Base-by-base conservation (phyloP, 352 stramenopile species). In the Pythium utonaiense region DNA sequence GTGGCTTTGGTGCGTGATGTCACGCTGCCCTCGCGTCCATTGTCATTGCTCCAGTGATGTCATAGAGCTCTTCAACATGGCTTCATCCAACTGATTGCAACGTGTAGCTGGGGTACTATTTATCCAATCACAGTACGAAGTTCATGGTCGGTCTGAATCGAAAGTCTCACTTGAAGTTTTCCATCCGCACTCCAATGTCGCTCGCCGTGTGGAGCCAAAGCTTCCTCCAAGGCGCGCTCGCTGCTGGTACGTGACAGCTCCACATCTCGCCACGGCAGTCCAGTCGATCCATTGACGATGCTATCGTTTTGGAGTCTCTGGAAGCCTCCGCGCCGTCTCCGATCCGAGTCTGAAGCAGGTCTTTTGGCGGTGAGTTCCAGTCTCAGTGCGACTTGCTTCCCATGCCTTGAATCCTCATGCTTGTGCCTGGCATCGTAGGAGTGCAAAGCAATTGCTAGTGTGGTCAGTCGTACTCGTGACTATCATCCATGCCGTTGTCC, bases 381-480 rank as follows among this genome's bases (percentile, higher is more conserved):
- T 16, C 3, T 21, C n/a, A 10, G 48, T 60, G 57, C 41, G 21
- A 53, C 3, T 27, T 56, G 12, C 7, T 33, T 9, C 19, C 7
- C 31, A 14, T 55, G 48, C 24, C 17, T 33, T 22, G 6, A 56
- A 36, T 49, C 27, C 49, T 63, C 50, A 55, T 65, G 7, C 8
- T 38, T 12, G n/a, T 49, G 12, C 33, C 33, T 59, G 19, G 22
- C n/a, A 44, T 12, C 36, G 4, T 56, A 89, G 79, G 57, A 71
- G 64, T 14, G 73, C 80, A 41, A 80, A 85, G 62, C 36, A 69
- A 42, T 60, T 89, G 51, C 60, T 88, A 49, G 53, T 81, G 31
- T 71, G 75, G 69, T 75, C 77, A 28, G n/a, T 75, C n/a, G 74
- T 77, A 62, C 66, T 88, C 27, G 71, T 83, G n/a, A 65, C 59